Percentiles rank a stretch among this genome's conserved stretches.
Evolutionary conservation across 164 flowering plant genomes (phyloP).

Genomic region (Aristolochia fimbriata): DNA sequence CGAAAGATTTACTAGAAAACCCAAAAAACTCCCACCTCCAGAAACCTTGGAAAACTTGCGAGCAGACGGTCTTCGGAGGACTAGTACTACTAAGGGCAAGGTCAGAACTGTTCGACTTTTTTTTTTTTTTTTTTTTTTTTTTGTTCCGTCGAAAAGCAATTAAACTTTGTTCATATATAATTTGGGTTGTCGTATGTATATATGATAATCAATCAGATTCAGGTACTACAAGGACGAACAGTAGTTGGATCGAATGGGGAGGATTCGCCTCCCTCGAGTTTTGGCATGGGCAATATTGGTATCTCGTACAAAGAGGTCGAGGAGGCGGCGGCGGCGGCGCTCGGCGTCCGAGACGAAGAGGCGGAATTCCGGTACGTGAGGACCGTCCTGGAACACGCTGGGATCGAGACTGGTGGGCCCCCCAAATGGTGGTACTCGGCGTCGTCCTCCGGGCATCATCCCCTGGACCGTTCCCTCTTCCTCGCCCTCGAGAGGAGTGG

Average conservation of each 20-base stretch:
- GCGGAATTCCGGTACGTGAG: constrained; percentile 38
- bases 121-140: no score
- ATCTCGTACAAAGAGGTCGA: no score
- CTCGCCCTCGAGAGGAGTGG: constrained; percentile 28
- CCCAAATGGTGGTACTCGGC: constrained; percentile 41
- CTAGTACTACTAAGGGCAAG: no score
- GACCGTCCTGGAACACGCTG: constrained; percentile 35
- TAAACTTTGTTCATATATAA: no score
- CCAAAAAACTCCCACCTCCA: constrained; percentile 23
- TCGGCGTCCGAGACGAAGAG: constrained; percentile 12
- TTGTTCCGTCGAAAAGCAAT: no score
- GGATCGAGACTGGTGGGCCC: constrained; percentile 16
- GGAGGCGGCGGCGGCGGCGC: background rate
- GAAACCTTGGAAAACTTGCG: background rate
- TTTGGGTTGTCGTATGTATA: no score
- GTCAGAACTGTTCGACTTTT: no score
- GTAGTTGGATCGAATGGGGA: background rate
- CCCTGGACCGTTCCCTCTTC: constrained; percentile 56
- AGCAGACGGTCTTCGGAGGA: background rate
- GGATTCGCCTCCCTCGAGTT: background rate
- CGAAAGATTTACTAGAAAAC: constrained; percentile 18
- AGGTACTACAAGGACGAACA: background rate
- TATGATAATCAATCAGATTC: no score
- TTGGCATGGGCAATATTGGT: no score
- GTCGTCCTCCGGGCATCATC: constrained; percentile 21